Evolutionary conservation across 2,329 filamentous ascomycete genomes (phyloP).

Genomic region (Amauroascus niger): DNA sequence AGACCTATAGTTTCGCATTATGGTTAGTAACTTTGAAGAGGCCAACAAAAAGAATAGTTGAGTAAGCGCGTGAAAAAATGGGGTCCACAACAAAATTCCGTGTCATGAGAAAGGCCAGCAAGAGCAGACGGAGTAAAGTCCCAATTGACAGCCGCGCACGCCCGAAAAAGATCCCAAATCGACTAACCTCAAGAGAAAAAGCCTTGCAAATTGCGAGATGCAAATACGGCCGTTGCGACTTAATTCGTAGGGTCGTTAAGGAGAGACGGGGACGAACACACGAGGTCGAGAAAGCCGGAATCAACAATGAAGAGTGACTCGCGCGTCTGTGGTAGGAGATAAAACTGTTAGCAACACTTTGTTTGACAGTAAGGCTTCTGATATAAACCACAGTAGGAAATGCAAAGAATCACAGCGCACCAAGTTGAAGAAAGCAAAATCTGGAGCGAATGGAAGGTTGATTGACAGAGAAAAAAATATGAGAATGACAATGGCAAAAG

Average conservation of each 20-base stretch:
- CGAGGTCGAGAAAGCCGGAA: constrained; percentile 20
- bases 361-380: background rate
- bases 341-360: constrained; percentile 18
- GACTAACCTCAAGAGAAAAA: constrained; percentile 13
- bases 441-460: constrained; percentile 24
- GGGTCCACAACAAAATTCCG: background rate
- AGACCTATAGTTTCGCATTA: background rate
- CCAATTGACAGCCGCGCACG: constrained; percentile 18
- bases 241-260: constrained; percentile 35
- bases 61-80: background rate
- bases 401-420: constrained; percentile 17
- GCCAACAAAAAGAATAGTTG: background rate
- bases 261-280: constrained; percentile 28
- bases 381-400: constrained; percentile 6
- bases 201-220: constrained; percentile 13
- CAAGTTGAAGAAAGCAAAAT: constrained; percentile 17
- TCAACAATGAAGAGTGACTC: constrained; percentile 13
- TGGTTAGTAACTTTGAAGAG: background rate
- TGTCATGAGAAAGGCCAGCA: constrained; percentile 7
- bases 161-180: constrained; percentile 11
- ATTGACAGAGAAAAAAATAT: constrained; percentile 11
- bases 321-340: constrained; percentile 17
- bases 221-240: constrained; percentile 29
- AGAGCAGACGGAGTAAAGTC: background rate
- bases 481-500: constrained; percentile 5